phyloP scores from a whole-genome alignment of 2,329 filamentous ascomycete genomes.

The Penicillium sp. region DNA sequence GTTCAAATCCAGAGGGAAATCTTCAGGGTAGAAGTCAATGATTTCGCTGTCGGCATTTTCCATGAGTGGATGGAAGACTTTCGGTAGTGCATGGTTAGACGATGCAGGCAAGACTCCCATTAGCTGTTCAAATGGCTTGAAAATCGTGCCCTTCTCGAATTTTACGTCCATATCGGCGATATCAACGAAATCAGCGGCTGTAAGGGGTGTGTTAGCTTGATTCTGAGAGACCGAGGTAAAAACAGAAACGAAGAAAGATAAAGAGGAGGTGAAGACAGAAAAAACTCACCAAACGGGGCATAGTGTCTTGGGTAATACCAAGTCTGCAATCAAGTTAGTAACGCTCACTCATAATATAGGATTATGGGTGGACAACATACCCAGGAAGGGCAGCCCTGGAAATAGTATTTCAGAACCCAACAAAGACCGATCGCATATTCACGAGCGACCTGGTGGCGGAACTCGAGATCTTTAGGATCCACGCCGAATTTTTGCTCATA shows the following conservation, averaged over 20 bases:
- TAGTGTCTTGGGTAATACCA: constrained; percentile 99
- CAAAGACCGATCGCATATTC: constrained; percentile 93
- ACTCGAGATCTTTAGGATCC: constrained; percentile 74
- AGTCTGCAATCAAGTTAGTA: constrained; percentile 46
- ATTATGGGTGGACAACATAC: background rate
- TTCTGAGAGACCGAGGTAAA: too few relatives aligned
- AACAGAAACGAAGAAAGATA: background rate
- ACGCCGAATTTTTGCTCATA: constrained; percentile 96
- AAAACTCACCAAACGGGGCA: constrained; percentile 67
- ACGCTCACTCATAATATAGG: background rate
- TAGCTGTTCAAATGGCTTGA: constrained; percentile 90
- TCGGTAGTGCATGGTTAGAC: constrained; percentile 85
- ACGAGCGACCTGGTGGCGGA: constrained; percentile 82
- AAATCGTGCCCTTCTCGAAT: constrained; percentile 82
- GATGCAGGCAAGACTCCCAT: constrained; percentile 97
- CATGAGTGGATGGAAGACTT: constrained; percentile 89
- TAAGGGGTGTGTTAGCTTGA: background rate
- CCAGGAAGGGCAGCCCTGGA: constrained; percentile 97
- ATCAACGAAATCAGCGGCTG: constrained; percentile 84
- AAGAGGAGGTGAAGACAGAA: background rate
- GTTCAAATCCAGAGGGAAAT: constrained; percentile 90
- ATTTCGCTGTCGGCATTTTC: constrained; percentile 82
- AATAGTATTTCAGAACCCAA: constrained; percentile 96
- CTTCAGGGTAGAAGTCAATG: constrained; percentile 94
- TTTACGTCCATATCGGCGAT: constrained; percentile 73